phyloP scores from a whole-genome alignment of 202 grass and related monocot species.

The Setaria italica region DNA sequence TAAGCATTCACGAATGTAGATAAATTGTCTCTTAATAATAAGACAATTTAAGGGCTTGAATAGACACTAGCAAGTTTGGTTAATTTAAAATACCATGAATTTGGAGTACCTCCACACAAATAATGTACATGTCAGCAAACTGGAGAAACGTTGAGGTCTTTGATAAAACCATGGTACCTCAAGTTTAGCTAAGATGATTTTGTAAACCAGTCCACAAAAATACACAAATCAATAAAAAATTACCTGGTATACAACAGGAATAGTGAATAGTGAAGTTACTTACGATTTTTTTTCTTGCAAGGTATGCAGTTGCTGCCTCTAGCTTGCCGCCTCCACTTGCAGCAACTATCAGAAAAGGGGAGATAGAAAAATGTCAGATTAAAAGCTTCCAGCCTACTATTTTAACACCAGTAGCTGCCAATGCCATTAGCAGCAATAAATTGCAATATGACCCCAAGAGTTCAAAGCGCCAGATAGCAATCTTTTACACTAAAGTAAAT shows the following conservation, averaged over 20 bases:
- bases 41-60: neutral
- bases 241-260: conserved; percentile 17
- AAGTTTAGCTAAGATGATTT: conserved; percentile 14
- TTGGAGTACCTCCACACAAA: neutral
- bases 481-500: neutral
- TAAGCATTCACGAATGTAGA: neutral
- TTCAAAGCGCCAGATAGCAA: neutral
- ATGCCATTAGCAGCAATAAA: conserved; percentile 23
- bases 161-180: conserved; percentile 8
- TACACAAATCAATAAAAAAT: neutral
- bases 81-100: neutral
- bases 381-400: conserved; percentile 24
- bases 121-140: conserved; percentile 28
- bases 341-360: conserved; percentile 57
- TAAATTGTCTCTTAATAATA: conserved; percentile 15
- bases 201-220: neutral
- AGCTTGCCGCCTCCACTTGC: conserved; percentile 72
- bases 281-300: conserved; percentile 75
- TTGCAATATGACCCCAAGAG: neutral
- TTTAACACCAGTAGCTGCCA: conserved; percentile 5
- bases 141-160: neutral
- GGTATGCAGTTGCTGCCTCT: conserved; percentile 64
- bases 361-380: conserved; percentile 27
- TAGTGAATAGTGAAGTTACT: conserved; percentile 21
- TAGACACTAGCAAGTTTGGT: neutral